A percentile compares a stretch with the other conserved stretches of the same genome.
Conservation (phyloP, 179 eudicot genomes). For the Camellia oleifera region DNA sequence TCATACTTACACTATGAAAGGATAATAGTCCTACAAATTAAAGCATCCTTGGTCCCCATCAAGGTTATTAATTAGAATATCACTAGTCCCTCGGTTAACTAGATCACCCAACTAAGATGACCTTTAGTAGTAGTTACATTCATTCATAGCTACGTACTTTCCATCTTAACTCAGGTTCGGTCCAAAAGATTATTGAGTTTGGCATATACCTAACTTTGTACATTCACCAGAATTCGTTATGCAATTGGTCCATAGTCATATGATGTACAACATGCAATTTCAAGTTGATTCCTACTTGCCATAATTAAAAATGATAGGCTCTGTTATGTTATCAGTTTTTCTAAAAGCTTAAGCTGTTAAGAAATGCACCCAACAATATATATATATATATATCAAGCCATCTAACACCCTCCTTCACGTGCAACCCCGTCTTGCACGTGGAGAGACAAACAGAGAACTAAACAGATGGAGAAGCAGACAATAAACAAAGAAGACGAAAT, state of each 20-base stretch:
- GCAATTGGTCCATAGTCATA: background rate
- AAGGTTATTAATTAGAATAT: background rate
- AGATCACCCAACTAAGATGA: background rate
- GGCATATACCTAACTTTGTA: background rate
- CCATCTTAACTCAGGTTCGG: background rate
- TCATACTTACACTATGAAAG: background rate
- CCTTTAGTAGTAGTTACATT: background rate
- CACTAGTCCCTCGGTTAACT: background rate
- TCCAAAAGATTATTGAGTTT: background rate
- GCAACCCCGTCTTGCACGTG: too few species aligned
- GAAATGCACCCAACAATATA: too few species aligned
- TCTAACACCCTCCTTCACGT: too few species aligned
- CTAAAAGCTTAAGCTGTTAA: too few species aligned
- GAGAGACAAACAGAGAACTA: too few species aligned
- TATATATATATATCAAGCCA: too few species aligned
- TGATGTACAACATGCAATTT: background rate
- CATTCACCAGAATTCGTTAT: background rate
- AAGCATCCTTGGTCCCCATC: background rate
- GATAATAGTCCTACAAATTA: background rate
- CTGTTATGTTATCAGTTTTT: too few species aligned
- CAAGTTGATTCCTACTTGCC: background rate
- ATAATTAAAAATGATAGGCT: too few species aligned
- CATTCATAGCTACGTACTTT: background rate
- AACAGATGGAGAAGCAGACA: too few species aligned
- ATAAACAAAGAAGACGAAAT: too few species aligned